Evolutionary conservation across 768 basidiomycete genomes (phyloP).

Genomic region (Lentinula sp.): DNA sequence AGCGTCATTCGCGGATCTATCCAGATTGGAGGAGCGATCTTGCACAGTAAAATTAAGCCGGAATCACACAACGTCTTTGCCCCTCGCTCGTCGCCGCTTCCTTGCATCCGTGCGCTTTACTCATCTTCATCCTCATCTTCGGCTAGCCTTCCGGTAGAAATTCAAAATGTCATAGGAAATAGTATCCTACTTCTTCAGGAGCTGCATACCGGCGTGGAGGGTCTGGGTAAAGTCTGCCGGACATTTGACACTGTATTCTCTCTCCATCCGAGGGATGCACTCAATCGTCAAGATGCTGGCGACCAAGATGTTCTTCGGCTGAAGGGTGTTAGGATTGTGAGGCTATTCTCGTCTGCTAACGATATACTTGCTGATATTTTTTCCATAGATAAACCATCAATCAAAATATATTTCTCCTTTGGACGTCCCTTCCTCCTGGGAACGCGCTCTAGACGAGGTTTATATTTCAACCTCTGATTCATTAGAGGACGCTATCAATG

Average conservation of each 20-base stretch:
- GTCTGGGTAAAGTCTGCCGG: conserved; percentile 56
- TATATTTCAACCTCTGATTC: conserved; percentile 12
- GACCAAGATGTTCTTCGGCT: conserved; percentile 36
- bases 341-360: conserved; percentile 10
- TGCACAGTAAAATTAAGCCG: conserved; percentile 28
- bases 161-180: conserved; percentile 13
- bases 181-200: conserved; percentile 51
- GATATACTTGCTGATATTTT: background rate
- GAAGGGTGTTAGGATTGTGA: conserved; percentile 42
- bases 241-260: conserved; percentile 64
- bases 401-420: conserved; percentile 33
- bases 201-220: conserved; percentile 55
- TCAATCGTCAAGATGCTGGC: conserved; percentile 7
- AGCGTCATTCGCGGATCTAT: conserved; percentile 59
- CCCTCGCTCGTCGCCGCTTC: conserved; percentile 74
- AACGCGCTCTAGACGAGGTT: conserved; percentile 22
- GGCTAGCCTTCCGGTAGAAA: conserved; percentile 9
- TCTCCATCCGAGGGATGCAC: conserved; percentile 30
- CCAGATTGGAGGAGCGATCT: conserved; percentile 46
- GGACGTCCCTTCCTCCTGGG: conserved; percentile 31
- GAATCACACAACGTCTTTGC: conserved; percentile 56
- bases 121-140: conserved; percentile 7
- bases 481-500: background rate
- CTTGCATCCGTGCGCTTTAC: conserved; percentile 29
- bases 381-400: conserved; percentile 25